A percentile compares a stretch with the other conserved stretches of the same genome.
phyloP scores from a whole-genome alignment of 805 yeast genomes.

The Spathaspora girioi region DNA sequence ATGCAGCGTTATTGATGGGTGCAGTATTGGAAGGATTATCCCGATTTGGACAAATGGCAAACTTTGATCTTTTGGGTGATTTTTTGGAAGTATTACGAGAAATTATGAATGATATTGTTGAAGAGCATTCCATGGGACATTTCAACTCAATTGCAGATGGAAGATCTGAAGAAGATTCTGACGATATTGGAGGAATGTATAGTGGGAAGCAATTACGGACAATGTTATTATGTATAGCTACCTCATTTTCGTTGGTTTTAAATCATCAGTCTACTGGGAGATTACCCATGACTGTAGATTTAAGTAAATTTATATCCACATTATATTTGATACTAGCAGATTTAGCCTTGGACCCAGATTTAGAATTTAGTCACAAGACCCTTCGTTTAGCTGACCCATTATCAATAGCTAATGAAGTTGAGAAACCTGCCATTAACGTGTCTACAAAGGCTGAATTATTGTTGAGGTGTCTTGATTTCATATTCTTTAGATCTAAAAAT shows the following conservation, averaged over 20 bases:
- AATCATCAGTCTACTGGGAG: conserved; percentile 60
- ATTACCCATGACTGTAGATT: conserved; percentile 63
- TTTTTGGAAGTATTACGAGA: conserved; percentile 86
- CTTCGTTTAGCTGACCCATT: conserved; percentile 79
- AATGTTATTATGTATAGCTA: conserved; percentile 75
- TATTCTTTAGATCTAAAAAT: conserved; percentile 73
- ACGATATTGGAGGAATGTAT: conserved; percentile 28
- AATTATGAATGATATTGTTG: conserved; percentile 54
- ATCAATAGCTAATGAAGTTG: conserved; percentile 28
- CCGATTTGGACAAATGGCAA: conserved; percentile 86
- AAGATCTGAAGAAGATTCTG: conserved; percentile 17
- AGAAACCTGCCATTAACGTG: conserved; percentile 74
- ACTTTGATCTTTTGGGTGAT: conserved; percentile 89
- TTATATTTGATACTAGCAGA: conserved; percentile 68
- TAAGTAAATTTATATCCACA: conserved; percentile 74
- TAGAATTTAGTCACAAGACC: conserved; percentile 82
- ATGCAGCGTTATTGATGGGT: conserved; percentile 59
- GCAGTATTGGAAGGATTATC: conserved; percentile 90
- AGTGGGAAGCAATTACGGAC: conserved; percentile 56
- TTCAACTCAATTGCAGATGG: conserved; percentile 3
- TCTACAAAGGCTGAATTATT: conserved; percentile 86
- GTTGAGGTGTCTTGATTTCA: conserved; percentile 69
- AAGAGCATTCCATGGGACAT: conserved; percentile 31
- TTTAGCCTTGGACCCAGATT: conserved; percentile 71
- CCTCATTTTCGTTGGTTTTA: conserved; percentile 81